A percentile compares a stretch with the other conserved stretches of the same genome.
phyloP scores from a whole-genome alignment of 116 monocot species.

The Papilionanthe hybrid region DNA sequence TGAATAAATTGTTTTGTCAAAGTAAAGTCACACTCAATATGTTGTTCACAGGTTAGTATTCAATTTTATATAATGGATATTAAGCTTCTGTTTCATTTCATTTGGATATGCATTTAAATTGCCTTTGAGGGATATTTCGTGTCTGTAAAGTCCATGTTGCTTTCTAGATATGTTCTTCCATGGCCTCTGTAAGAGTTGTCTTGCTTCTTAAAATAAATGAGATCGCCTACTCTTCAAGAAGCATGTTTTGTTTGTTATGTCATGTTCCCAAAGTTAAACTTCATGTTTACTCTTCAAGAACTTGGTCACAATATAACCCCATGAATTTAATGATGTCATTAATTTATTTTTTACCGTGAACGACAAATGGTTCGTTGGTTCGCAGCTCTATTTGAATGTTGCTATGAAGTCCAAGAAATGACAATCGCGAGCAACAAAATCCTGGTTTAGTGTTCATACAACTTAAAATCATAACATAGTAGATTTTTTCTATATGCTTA shows the following conservation, averaged over 20 bases:
- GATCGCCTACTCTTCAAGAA: not conserved
- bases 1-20: not conserved
- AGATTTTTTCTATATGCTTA: not conserved
- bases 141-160: not conserved
- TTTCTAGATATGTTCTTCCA: not conserved
- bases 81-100: not conserved
- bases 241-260: not conserved
- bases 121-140: not conserved
- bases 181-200: not conserved
- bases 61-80: not conserved
- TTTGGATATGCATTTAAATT: not conserved
- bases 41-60: not conserved
- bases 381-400: not conserved
- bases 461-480: not conserved
- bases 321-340: not conserved
- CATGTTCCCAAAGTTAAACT: not conserved
- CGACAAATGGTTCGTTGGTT: not conserved
- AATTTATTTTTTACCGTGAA: not conserved
- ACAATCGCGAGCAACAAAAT: not conserved
- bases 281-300: not conserved
- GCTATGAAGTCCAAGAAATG: not conserved
- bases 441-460: not conserved
- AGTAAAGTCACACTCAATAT: not conserved
- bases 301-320: not conserved
- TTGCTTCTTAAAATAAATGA: not conserved